phyloP scores from a whole-genome alignment of 164 flowering plant species.

The Vitis riparia region DNA sequence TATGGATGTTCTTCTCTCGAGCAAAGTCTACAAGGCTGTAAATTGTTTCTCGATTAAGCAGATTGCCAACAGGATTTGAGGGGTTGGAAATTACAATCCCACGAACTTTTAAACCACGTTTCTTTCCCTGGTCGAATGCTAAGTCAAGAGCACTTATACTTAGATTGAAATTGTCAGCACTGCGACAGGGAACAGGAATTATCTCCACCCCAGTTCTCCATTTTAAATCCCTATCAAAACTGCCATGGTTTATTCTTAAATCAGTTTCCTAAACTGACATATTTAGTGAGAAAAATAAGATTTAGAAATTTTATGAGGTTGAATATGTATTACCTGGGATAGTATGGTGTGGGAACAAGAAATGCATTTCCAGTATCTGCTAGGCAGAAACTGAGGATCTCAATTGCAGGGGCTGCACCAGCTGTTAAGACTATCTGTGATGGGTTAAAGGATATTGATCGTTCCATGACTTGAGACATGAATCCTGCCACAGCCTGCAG shows the following conservation, averaged over 20 bases:
- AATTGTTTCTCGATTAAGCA: slow-evolving; percentile 56
- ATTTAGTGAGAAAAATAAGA: background rate
- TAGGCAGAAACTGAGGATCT: slow-evolving; percentile 84
- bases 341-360: slow-evolving; percentile 92
- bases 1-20: slow-evolving; percentile 85
- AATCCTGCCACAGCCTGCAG: slow-evolving; percentile 83
- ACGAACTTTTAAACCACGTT: slow-evolving; percentile 79
- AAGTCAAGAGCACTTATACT: slow-evolving; percentile 72
- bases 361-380: slow-evolving; percentile 97
- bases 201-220: slow-evolving; percentile 90
- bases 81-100: slow-evolving; percentile 87
- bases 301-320: background rate
- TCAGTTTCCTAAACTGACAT: slow-evolving; percentile 14
- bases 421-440: slow-evolving; percentile 75
- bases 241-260: slow-evolving; percentile 30
- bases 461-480: slow-evolving; percentile 65
- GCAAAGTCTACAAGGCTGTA: slow-evolving; percentile 81
- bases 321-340: slow-evolving; percentile 60
- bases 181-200: slow-evolving; percentile 93
- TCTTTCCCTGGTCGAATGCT: slow-evolving; percentile 88
- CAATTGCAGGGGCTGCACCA: slow-evolving; percentile 87
- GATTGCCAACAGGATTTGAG: slow-evolving; percentile 80
- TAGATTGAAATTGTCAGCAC: slow-evolving; percentile 72
- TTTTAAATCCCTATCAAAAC: slow-evolving; percentile 82
- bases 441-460: slow-evolving; percentile 56